Base-by-base conservation (phyloP, 352 stramenopile genomes). In the Achlya hypogyna region DNA sequence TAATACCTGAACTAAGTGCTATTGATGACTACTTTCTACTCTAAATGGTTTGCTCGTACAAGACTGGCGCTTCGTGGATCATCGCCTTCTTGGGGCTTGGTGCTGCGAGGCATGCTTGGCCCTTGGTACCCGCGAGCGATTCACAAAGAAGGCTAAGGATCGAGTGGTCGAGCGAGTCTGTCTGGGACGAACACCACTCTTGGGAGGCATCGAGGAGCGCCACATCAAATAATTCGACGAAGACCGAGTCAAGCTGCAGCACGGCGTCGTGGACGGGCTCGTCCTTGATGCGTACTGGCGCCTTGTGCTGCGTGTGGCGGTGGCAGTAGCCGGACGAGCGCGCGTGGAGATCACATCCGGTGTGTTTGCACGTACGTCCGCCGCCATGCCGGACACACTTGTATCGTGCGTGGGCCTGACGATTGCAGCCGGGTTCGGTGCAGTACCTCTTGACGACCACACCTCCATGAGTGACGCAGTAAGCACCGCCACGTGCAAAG, bases 361-460 rank as follows among this genome's bases (percentile, higher is more conserved):
- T 78, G 34, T 89, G 74, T 58, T 88, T 86, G 66, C 82, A 91
- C 5, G 78, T 70, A 0, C 82, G 74, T 0, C 82, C 82, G 34
- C 82, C 82, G 20, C 82, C 82, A 51, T 91, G 82, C 8, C 80
- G 80, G 32, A 91, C 82, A 53, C 82, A 91, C 51, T 88, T 88
- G 20, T 91, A 78, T 5, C 82, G 72, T 27, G 82, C 82, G 63
- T 89, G 81, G 0, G 82, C 82, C 71, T 89, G 82, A 58, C 85
- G 86, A 25, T 76, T 86, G 71, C 82, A 91, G 5, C 82, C 82
- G 60, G 87, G 77, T 22, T 89, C 78, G 63, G 87, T 81, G 51
- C 82, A 91, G 65, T 87, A 87, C 60, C 80, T 78, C 71, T 89
- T 89, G 67, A 89, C 79, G 6, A 88, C 78, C 58, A 87, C 87